A percentile compares a stretch with the other conserved stretches of the same genome.
Conservation (phyloP, 305 asterid species). For the Withania somnifera region DNA sequence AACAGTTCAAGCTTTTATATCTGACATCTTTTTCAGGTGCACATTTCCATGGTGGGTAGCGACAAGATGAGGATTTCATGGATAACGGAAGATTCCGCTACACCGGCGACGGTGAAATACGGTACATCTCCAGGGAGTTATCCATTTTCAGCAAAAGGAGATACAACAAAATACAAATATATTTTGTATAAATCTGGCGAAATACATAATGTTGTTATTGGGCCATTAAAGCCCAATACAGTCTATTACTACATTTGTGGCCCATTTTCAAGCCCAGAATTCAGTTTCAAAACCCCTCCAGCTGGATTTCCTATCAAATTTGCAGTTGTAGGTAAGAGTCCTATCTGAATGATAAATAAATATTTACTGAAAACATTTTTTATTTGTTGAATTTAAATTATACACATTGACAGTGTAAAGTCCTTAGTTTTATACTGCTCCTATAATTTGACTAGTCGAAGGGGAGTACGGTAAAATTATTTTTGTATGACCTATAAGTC, state of each 20-base stretch:
- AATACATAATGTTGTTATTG: conserved; percentile 54
- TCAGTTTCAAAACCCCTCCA: conserved; percentile 66
- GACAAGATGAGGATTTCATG: conserved; percentile 61
- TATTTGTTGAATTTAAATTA: background rate
- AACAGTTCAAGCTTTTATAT: background rate
- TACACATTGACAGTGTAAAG: background rate
- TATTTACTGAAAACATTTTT: background rate
- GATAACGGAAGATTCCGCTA: conserved; percentile 37
- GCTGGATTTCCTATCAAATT: conserved; percentile 54
- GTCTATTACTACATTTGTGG: conserved; percentile 57
- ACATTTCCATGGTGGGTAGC: conserved; percentile 39
- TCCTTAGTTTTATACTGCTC: background rate
- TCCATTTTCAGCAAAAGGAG: conserved; percentile 37
- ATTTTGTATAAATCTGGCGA: conserved; percentile 38
- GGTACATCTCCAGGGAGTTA: conserved; percentile 41
- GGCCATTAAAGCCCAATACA: conserved; percentile 52
- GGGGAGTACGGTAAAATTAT: background rate
- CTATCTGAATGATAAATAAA: background rate
- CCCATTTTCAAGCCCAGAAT: conserved; percentile 32
- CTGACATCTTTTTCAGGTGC: conserved; percentile 19
- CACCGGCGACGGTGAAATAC: conserved; percentile 43
- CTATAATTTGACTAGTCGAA: background rate
- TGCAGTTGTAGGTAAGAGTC: conserved; percentile 52
- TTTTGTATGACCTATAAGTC: background rate
- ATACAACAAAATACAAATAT: conserved; percentile 21